Evolutionary conservation across 305 asterid species (phyloP).

Genomic region (Withania somnifera): DNA sequence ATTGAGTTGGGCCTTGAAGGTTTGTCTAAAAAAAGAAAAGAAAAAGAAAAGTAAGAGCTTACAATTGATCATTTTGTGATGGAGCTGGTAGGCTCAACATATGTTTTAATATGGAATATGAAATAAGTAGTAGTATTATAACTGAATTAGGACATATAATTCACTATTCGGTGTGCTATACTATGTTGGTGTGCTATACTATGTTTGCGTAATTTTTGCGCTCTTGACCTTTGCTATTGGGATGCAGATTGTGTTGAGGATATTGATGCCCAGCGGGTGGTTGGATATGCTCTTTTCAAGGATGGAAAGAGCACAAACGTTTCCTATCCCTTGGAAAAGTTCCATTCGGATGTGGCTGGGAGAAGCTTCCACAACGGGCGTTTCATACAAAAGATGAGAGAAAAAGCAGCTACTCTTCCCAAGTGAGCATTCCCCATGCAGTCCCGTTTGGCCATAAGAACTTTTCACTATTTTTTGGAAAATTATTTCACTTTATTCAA

Average conservation of each 20-base stretch:
- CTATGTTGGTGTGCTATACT: background rate
- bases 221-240: background rate
- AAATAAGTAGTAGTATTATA: background rate
- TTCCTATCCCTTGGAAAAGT: constrained; percentile 39
- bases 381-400: constrained; percentile 49
- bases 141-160: background rate
- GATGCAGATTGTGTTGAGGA: constrained; percentile 45
- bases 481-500: too few relatives aligned
- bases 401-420: constrained; percentile 42
- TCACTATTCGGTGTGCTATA: background rate
- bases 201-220: background rate
- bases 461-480: too few relatives aligned
- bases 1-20: constrained; percentile 47
- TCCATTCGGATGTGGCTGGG: constrained; percentile 40
- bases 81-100: background rate
- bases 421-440: constrained; percentile 19
- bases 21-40: background rate
- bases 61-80: background rate
- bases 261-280: constrained; percentile 47
- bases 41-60: too few relatives aligned
- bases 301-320: constrained; percentile 39
- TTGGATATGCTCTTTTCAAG: constrained; percentile 53
- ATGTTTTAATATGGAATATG: background rate
- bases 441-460: too few relatives aligned
- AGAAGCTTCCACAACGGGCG: constrained; percentile 56